phyloP scores from a whole-genome alignment of 176 grass and related monocot species.

The Echinochloa phyllopogon region DNA sequence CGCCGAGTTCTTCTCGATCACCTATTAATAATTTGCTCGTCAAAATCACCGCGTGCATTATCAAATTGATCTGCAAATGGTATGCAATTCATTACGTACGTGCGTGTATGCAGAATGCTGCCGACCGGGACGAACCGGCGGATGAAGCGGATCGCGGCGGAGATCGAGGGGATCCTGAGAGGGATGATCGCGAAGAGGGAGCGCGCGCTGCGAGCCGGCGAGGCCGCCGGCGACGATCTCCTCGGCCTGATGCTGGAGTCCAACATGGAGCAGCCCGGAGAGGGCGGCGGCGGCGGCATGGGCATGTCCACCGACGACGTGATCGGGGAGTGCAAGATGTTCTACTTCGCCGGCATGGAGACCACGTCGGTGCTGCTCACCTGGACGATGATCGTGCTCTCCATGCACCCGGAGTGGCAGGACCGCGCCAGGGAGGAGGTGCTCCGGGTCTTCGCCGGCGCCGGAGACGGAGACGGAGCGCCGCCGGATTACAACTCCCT shows the following conservation, averaged over 20 bases:
- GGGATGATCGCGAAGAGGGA: conserved; percentile 51
- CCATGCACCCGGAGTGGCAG: conserved; percentile 62
- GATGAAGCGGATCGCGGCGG: conserved; percentile 44
- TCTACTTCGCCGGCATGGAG: conserved; percentile 73
- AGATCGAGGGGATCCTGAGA: conserved; percentile 41
- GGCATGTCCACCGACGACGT: conserved; percentile 52
- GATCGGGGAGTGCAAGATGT: conserved; percentile 66
- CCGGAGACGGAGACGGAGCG: not conserved
- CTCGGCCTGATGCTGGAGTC: conserved; percentile 54
- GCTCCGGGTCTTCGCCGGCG: conserved; percentile 33
- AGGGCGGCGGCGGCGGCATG: not conserved
- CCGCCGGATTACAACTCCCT: conserved; percentile 48
- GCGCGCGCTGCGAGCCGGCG: conserved; percentile 4
- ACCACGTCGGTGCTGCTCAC: conserved; percentile 64
- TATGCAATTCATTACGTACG: too few species aligned
- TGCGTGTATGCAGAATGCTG: conserved; percentile 22
- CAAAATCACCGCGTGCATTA: not conserved
- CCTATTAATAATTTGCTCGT: not conserved
- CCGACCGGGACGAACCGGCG: conserved; percentile 37
- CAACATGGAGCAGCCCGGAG: conserved; percentile 24
- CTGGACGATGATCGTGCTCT: conserved; percentile 55
- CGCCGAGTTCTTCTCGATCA: not conserved
- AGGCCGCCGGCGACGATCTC: conserved; percentile 28
- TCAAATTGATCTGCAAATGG: not conserved
- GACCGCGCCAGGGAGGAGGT: conserved; percentile 60